Evolutionary conservation across 2,329 filamentous ascomycete genomes (phyloP), one percentile per base, ranked within the genome.

Genomic region (Claviceps pazoutovae): DNA sequence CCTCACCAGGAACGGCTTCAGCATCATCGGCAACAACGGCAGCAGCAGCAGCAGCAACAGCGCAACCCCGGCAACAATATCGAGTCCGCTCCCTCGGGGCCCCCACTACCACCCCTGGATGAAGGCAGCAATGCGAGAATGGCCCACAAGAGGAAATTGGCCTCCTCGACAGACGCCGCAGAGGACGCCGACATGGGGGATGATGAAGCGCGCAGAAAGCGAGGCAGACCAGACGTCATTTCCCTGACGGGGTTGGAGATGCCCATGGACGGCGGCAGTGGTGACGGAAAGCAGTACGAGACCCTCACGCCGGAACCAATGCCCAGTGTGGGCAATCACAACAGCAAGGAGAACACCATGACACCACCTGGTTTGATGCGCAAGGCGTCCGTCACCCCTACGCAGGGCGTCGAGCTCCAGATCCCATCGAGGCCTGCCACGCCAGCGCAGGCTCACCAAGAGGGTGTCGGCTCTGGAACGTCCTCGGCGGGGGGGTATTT

Each of bases 401-500:
- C 69, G 0, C 72, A 78, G 37, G 79, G 76, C 54, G 68, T 80
- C 48, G 79, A 82, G 64, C 72, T 83, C 39, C 73, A 78, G 58
- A 83, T 84, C 46, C 79, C 80, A 13, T 83, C 80, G 1, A 71
- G 80, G 39, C 80, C 80, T 2, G 79, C 80, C 2, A 83, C 80
- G 3, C 80, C 80, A 1, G 43, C 23, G 6, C 43, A 17, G 30
- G 68, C 71, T 9, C 63, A 67, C 37, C 63, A 69, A 46, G 68
- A 71, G 50, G 62, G 66, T 5, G 69, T 13, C n/a, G 21, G 71
- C 5, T 66, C 71, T 30, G 26, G 26, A 3, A 67, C 71, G 6
- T 65, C 65, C 5, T 73, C 71, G 8, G 69, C 63, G 0, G 63
- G 61, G 51, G 55, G 53, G 8, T 55, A 58, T 37, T 42, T 54